Evolutionary conservation across 805 yeast genomes (phyloP), one percentile per base, ranked within the genome.

Genomic region (Lachancea thermotolerans): DNA sequence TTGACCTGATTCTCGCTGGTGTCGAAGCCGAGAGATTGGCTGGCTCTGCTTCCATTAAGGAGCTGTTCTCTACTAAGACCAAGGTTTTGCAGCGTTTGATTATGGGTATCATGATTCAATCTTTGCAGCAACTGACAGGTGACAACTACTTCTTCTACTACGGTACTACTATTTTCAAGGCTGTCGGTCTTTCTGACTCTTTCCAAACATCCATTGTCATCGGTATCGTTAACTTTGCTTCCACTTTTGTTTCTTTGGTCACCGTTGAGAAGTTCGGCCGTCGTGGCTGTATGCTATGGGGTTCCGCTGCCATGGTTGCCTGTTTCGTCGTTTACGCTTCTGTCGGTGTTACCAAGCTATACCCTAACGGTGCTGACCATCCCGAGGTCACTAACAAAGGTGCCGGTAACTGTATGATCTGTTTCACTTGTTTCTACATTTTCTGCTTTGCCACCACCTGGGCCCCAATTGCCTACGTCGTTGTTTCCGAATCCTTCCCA

Each of bases 361-460:
- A 68, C 44, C 67, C 71, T 48, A 15, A 65, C 18, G 78, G 76
- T 60, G 32, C 49, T 35, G 51, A 51, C 35, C 47, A 45, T 29
- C 66, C 63, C 49, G 69, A 70, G 57, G 73, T 70, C 29, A 71
- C 79, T 42, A 64, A 74, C 36, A 72, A 70, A 51, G 71, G 80
- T 47, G 76, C 81, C 42, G 87, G 87, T 67, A 65, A 78, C 64
- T 82, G 78, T 44, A 78, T 82, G 86, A 80, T 82, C 61, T 77
- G 79, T 67, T 72, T 82, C 55, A 73, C 87, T 21, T 79, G 85
- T 71, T 68, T 82, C 57, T 82, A 71, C 73, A 77, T 82, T 52
- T 80, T 81, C 74, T 79, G 73, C 71, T 82, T 81, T 57, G 87
- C 88, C 27, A 74, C 81, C 39, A 77, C 86, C 25, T 82, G 87